Evolutionary conservation across 306 rosid species (phyloP), one percentile per base, ranked within the genome.

Genomic region (Sphenostylis stenocarpa): DNA sequence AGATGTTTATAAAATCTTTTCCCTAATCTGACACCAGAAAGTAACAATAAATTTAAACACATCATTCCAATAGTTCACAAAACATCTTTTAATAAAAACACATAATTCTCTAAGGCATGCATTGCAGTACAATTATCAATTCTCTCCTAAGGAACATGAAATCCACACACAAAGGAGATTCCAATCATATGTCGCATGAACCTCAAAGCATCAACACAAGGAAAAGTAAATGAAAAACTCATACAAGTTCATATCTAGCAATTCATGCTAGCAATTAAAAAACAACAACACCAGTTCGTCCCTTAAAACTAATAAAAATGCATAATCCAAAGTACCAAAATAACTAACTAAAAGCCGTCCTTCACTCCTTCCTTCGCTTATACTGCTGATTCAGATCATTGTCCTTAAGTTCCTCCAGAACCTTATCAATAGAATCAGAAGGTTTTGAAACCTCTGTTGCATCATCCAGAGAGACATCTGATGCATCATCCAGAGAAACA

Each of bases 361-460:
- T 70, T 44, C 63, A 56, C 63, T 56, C 36, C 0, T 83, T 83
- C 64, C 70, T 73, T 21, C 70, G 73, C 81, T 78, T 83, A 5
- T 26, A 26, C 29, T 69, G 80, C 45, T 16, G 64, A n/a, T 78
- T 74, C 29, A 58, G 28, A 20, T 73, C 83, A 61, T 41, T 78
- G 49, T 83, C 83, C 2, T 60, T 43, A 19, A 78, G 20, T 36
- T 78, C 86, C 63, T 78, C 86, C n/a, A 68, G 9, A 1, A 78
- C 77, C 0, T 79, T 52, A 6, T 74, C 86, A 78, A 39, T n/a
- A 20, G 83, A 41, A 78, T 39, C 77, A 41, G 39, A 0, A 5
- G 68, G 39, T 26, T 73, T 73, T 23, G 64, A 58, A 61, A 48
- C 77, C 16, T 78, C 86, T 0, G 55, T 15, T 6, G 33, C 62